Conservation (phyloP, 495 filamentous ascomycete genomes). For the Penicillium crystallinum region DNA sequence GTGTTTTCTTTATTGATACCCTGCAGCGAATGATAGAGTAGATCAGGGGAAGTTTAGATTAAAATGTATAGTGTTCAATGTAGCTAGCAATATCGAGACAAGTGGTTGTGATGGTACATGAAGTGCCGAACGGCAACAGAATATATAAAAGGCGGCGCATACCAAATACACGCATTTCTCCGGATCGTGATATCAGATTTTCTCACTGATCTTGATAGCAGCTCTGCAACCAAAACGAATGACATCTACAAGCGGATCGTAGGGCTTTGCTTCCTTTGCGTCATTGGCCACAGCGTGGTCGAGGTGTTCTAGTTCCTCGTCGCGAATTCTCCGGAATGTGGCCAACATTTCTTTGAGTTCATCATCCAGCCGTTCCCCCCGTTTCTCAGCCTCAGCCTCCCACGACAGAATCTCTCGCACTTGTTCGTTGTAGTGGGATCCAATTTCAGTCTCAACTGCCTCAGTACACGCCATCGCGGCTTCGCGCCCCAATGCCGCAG, state of each 20-base stretch:
- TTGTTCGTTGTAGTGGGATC: slow-evolving; percentile 91
- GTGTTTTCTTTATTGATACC: slow-evolving; percentile 9
- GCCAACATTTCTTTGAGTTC: slow-evolving; percentile 70
- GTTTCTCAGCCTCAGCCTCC: slow-evolving; percentile 56
- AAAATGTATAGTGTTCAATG: background rate
- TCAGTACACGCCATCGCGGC: slow-evolving; percentile 99
- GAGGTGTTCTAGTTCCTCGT: slow-evolving; percentile 95
- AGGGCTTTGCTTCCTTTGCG: slow-evolving; percentile 78
- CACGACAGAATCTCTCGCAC: slow-evolving; percentile 75
- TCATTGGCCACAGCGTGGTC: slow-evolving; percentile 94
- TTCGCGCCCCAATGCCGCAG: slow-evolving; percentile 83
- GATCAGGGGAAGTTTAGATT: background rate
- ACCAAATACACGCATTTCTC: background rate
- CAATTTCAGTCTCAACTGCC: slow-evolving; percentile 97
- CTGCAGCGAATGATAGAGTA: slow-evolving; percentile 2
- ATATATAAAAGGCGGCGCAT: background rate
- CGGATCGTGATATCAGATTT: slow-evolving; percentile 46
- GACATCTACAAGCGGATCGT: slow-evolving; percentile 81
- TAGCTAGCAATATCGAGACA: background rate
- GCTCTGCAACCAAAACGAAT: slow-evolving; percentile 84
- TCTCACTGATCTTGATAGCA: slow-evolving; percentile 91
- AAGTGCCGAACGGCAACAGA: background rate
- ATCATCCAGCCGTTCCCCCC: slow-evolving; percentile 70
- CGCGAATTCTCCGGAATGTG: slow-evolving; percentile 76
- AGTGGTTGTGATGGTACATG: background rate